Evolutionary conservation across 257 asterid species (phyloP).

Genomic region (Linaria vulgaris): DNA sequence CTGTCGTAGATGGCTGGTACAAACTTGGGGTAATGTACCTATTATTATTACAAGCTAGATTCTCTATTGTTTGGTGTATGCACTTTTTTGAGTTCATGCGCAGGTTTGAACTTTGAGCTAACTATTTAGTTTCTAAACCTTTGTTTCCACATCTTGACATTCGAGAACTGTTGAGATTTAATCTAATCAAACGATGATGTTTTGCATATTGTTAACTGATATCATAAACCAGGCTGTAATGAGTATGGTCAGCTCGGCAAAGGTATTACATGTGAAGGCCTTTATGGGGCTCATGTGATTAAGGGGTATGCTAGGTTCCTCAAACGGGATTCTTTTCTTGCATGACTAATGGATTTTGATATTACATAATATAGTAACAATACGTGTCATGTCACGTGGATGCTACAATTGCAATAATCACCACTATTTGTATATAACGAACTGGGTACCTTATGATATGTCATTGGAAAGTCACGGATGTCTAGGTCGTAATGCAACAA

Average conservation of each 20-base stretch:
- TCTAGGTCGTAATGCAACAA: no score
- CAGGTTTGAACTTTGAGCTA: slow-evolving; percentile 13
- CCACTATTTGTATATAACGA: no score
- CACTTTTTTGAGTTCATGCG: slow-evolving; percentile 18
- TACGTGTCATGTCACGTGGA: no score
- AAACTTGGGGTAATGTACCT: slow-evolving; percentile 80
- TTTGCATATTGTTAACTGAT: slow-evolving; percentile 38
- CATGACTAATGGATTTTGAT: slow-evolving; percentile 40
- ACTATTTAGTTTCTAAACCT: slow-evolving; percentile 15
- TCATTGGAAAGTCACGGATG: no score
- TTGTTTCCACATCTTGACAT: slow-evolving; percentile 17
- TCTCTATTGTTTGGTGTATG: slow-evolving; percentile 13
- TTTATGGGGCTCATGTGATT: slow-evolving; percentile 85
- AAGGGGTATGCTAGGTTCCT: slow-evolving; percentile 83
- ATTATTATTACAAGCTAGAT: slow-evolving; percentile 4
- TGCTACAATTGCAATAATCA: no score
- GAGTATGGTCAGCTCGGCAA: slow-evolving; percentile 98
- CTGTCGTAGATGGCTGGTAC: slow-evolving; percentile 94
- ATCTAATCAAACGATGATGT: slow-evolving; percentile 28
- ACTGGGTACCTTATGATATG: no score
- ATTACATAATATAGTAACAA: no score
- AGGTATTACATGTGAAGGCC: slow-evolving; percentile 95
- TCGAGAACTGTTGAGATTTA: slow-evolving; percentile 26
- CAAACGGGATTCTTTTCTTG: slow-evolving; percentile 65
- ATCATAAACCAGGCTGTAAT: slow-evolving; percentile 91